Evolutionary conservation across 129 eudicot species (phyloP), one percentile per base, ranked within the genome.

Genomic region (Kitagawia praeruptora): DNA sequence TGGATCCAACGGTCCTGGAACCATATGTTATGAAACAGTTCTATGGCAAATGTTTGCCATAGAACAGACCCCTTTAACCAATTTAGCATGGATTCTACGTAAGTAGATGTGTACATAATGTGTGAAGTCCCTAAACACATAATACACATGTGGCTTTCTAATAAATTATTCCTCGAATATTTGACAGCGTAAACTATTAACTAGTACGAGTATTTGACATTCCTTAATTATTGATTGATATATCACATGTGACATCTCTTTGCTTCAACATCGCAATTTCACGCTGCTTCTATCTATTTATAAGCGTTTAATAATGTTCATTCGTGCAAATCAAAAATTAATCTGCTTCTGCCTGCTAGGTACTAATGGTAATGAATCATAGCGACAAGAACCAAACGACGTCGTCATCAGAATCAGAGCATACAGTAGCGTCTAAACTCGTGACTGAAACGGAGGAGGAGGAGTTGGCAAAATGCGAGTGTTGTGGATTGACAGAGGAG

Each of bases 401-500:
- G 9, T 46, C 49, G 9, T 46, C 80, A 39, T 58, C 38, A 58
- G 80, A 77, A 77, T 77, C 79, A 51, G 7, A 1, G 23, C n/a
- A 0, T 51, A 6, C n/a, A 2, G 63, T 46, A 34, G 31, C 70
- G 1, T 1, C 80, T 4, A 61, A 39, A 54, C 16, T 58, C 12
- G 19, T 53, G 21, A 25, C 0, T 39, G 72, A 58, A 41, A 77
- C 14, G 4, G 49, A 46, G 5, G 91, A 88, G 1, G 86, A 88
- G 19, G 87, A 84, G 72, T 81, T 75, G 2, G 93, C 79, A n/a
- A 89, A 74, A 82, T 94, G 98, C 80, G 89, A 89, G 14, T 89
- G 93, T 46, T 89, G 93, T 31, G 85, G 88, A 0, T 54, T 89
- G 78, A 87, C 85, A 14, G 93, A 89, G 69, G 93, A 89, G 80